Conservation (phyloP, 2,329 filamentous ascomycete genomes). For the Calcarisporium arbuscula region DNA sequence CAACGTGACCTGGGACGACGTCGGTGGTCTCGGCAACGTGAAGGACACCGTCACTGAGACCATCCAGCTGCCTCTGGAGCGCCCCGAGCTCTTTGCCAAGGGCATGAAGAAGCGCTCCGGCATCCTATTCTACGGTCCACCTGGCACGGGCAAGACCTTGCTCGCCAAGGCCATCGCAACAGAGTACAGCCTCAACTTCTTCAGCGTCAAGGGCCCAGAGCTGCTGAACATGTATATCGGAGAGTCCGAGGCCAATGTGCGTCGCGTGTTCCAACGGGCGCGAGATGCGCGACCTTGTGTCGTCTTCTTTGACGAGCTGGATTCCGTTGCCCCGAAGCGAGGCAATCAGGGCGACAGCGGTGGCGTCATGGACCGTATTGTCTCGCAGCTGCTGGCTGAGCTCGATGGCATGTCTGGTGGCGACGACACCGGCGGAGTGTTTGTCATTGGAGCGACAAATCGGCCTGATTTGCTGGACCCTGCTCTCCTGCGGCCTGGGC, state of each 20-base stretch:
- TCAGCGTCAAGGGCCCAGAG: conserved; percentile 87
- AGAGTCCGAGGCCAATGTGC: conserved; percentile 87
- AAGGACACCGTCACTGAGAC: conserved; percentile 97
- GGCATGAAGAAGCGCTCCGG: conserved; percentile 97
- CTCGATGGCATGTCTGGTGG: conserved; percentile 96
- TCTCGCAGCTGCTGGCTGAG: conserved; percentile 89
- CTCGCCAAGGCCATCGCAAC: conserved; percentile 89
- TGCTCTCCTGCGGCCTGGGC: conserved; percentile 78
- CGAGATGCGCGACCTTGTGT: conserved; percentile 81
- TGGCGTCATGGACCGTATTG: conserved; percentile 96
- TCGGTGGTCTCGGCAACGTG: conserved; percentile 86
- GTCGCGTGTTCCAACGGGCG: conserved; percentile 80
- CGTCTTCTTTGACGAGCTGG: conserved; percentile 90
- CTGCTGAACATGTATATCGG: conserved; percentile 95
- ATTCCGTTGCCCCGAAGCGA: conserved; percentile 90
- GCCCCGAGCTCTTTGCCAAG: conserved; percentile 90
- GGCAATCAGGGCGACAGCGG: conserved; percentile 96
- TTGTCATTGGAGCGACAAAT: conserved; percentile 96
- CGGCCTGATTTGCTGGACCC: conserved; percentile 88
- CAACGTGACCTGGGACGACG: conserved; percentile 93
- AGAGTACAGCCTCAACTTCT: conserved; percentile 91
- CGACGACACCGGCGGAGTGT: conserved; percentile 79
- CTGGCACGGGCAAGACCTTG: conserved; percentile 87
- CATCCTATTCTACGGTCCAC: conserved; percentile 86
- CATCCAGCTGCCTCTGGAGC: conserved; percentile 84